A percentile compares a stretch with the other conserved stretches of the same genome.
These are phyloP conservation scores for Byssochlamys sp. DNA, from an alignment of 2,329 filamentous ascomycete genomes.

Conservation along the genomic window DNA sequence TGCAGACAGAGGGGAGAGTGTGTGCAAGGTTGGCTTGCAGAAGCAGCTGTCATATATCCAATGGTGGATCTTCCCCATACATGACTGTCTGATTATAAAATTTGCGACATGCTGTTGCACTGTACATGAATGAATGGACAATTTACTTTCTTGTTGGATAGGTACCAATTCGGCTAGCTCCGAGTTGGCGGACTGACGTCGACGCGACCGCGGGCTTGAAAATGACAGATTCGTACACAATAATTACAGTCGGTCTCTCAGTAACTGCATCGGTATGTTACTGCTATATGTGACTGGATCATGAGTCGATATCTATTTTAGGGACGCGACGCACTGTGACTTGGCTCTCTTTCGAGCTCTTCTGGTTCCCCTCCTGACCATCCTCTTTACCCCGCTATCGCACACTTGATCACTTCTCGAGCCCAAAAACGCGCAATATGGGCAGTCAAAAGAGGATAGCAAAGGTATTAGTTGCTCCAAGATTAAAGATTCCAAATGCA, in stretches of 20 bases:
- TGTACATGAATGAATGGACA: too few relatives aligned
- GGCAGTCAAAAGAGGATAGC: constrained; percentile 39
- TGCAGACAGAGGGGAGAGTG: too few relatives aligned
- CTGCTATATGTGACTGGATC: neutral
- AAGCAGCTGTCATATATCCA: too few relatives aligned
- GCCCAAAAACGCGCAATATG: constrained; percentile 18
- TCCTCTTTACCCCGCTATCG: neutral
- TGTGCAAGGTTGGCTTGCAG: too few relatives aligned
- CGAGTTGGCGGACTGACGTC: constrained; percentile 12
- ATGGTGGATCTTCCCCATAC: too few relatives aligned
- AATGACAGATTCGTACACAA: neutral
- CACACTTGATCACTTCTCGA: constrained; percentile 6
- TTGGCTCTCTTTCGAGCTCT: neutral
- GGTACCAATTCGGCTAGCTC: neutral
- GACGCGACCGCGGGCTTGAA: constrained; percentile 2
- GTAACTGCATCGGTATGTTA: neutral
- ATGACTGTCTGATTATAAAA: too few relatives aligned
- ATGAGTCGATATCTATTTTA: neutral
- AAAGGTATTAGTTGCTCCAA: constrained; percentile 25
- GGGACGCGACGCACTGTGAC: neutral
- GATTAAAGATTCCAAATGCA: neutral
- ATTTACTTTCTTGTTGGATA: too few relatives aligned
- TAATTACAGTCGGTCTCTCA: neutral
- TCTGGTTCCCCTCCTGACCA: neutral
- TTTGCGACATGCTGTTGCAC: too few relatives aligned